phyloP scores from a whole-genome alignment of 2,329 filamentous ascomycete species.

The Colletotrichum sidae region DNA sequence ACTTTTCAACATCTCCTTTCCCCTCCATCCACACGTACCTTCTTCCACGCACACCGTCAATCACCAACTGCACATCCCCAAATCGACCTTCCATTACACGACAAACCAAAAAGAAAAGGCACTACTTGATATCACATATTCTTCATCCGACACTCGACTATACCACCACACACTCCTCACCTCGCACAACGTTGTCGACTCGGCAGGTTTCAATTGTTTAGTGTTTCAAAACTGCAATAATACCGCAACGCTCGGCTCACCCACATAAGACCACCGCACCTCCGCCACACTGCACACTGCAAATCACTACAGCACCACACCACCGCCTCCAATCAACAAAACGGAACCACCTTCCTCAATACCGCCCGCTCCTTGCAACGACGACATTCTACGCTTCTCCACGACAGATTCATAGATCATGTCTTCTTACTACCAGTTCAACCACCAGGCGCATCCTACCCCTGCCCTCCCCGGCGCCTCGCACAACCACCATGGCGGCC shows the following conservation, averaged over 20 bases:
- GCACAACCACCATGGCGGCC: conserved; percentile 85
- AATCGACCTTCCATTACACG: conserved; percentile 11
- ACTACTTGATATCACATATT: conserved; percentile 7
- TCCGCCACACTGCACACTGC: conserved; percentile 20
- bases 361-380: conserved; percentile 5
- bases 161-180: conserved; percentile 5
- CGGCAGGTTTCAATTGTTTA: conserved; percentile 35
- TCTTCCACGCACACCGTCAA: conserved; percentile 16
- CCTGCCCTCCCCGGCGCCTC: conserved; percentile 66
- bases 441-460: conserved; percentile 66
- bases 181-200: conserved; percentile 34
- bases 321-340: conserved; percentile 29
- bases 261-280: conserved; percentile 28
- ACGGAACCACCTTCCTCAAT: conserved; percentile 1
- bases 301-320: background rate
- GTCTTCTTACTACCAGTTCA: conserved; percentile 74
- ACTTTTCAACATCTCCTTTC: conserved; percentile 36
- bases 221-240: conserved; percentile 35
- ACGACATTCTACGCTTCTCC: conserved; percentile 19
- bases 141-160: conserved; percentile 1
- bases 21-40: conserved; percentile 30
- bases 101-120: conserved; percentile 12
- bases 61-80: background rate
- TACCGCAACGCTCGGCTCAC: conserved; percentile 37
- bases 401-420: conserved; percentile 54